A percentile compares a stretch with the other conserved stretches of the same genome.
Conservation (phyloP, 2,329 filamentous ascomycete species). For the Cladosporium sp. region DNA sequence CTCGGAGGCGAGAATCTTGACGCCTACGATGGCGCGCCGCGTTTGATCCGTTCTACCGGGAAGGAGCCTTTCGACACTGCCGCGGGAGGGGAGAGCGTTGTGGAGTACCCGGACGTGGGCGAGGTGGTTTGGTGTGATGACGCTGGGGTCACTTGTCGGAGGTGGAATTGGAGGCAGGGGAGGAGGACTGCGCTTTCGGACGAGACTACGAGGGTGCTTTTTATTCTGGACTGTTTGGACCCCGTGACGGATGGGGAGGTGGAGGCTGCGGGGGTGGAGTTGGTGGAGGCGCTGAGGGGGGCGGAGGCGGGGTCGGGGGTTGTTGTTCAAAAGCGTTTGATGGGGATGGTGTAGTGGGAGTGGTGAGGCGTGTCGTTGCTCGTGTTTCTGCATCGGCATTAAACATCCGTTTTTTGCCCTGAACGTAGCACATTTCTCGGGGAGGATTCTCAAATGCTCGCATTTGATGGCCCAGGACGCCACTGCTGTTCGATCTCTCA, state of each 20-base stretch:
- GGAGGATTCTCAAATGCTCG: no score
- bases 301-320: conserved; percentile 20
- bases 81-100: conserved; percentile 20
- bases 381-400: no score
- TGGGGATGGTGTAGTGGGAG: not conserved
- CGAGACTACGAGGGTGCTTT: conserved; percentile 32
- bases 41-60: conserved; percentile 31
- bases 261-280: conserved; percentile 27
- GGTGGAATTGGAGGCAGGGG: conserved; percentile 40
- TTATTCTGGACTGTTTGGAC: conserved; percentile 33
- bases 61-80: conserved; percentile 32
- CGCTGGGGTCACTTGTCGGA: conserved; percentile 34
- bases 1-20: conserved; percentile 37
- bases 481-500: no score
- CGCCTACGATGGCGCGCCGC: conserved; percentile 33
- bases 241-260: conserved; percentile 23
- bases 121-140: conserved; percentile 39
- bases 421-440: no score
- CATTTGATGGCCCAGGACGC: no score
- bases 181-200: conserved; percentile 33
- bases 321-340: conserved; percentile 9
- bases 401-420: no score
- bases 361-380: no score
- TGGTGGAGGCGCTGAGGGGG: conserved; percentile 19
- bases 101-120: conserved; percentile 26